A percentile compares a stretch with the other conserved stretches of the same genome.
phyloP scores from a whole-genome alignment of 371 early-diverging fungal genomes.

The Mucor piriformis region DNA sequence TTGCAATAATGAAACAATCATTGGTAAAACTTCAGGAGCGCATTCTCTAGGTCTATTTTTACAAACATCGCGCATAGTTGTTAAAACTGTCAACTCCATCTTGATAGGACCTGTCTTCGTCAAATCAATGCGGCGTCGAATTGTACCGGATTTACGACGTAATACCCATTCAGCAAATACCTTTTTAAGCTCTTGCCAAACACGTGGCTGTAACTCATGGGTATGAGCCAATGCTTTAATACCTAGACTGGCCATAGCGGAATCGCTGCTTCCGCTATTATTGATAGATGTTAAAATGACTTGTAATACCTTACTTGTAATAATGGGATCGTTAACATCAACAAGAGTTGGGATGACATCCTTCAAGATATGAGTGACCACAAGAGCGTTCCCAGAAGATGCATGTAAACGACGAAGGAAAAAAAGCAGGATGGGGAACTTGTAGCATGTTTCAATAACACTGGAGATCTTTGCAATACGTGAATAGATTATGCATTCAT shows the following conservation, averaged over 20 bases:
- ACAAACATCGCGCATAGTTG: slow-evolving; percentile 59
- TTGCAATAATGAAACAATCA: slow-evolving; percentile 53
- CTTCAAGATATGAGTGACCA: slow-evolving; percentile 42
- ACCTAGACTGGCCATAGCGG: slow-evolving; percentile 53
- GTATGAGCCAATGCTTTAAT: slow-evolving; percentile 49
- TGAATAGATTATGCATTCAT: not conserved
- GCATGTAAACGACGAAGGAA: slow-evolving; percentile 54
- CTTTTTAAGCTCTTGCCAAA: slow-evolving; percentile 61
- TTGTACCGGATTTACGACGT: slow-evolving; percentile 41
- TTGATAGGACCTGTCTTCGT: slow-evolving; percentile 36
- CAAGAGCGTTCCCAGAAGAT: slow-evolving; percentile 30
- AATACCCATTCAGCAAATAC: slow-evolving; percentile 60
- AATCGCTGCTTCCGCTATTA: slow-evolving; percentile 22
- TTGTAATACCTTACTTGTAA: slow-evolving; percentile 55
- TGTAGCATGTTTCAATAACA: slow-evolving; percentile 18
- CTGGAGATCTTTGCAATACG: slow-evolving; percentile 4
- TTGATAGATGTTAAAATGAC: slow-evolving; percentile 48
- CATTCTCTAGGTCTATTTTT: slow-evolving; percentile 43
- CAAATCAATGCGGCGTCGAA: slow-evolving; percentile 27
- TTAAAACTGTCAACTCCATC: slow-evolving; percentile 58
- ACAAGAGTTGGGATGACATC: slow-evolving; percentile 49
- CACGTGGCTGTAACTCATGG: slow-evolving; percentile 56
- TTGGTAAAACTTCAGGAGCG: slow-evolving; percentile 58
- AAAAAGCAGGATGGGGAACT: slow-evolving; percentile 50
- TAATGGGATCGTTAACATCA: slow-evolving; percentile 50